Conservation (phyloP, 768 basidiomycete genomes). For the Psilocybe sp. region DNA sequence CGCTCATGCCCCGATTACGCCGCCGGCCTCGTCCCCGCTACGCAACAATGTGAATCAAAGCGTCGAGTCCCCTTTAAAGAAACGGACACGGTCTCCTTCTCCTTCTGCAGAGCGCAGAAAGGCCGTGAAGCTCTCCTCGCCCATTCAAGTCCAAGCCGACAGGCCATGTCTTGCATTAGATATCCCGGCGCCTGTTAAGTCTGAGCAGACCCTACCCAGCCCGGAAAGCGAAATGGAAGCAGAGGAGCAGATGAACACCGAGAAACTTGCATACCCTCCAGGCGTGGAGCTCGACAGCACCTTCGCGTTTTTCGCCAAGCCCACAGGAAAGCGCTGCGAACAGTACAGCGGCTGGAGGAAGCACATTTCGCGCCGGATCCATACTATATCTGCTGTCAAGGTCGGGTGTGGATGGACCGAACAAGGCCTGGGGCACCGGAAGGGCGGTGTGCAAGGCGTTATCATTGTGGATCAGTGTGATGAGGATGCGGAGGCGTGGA, state of each 20-base stretch:
- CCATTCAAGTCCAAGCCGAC: too few species aligned
- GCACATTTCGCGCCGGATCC: conserved; percentile 31
- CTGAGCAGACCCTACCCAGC: background rate
- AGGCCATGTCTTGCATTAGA: too few species aligned
- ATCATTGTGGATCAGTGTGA: conserved; percentile 34
- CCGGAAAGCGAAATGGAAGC: background rate
- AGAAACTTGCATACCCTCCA: background rate
- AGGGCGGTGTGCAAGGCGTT: conserved; percentile 25
- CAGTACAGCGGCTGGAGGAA: conserved; percentile 27
- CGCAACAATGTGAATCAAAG: background rate
- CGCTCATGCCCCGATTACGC: background rate
- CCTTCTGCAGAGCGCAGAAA: too few species aligned
- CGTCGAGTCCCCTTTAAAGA: too few species aligned
- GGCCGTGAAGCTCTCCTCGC: too few species aligned
- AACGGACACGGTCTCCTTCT: background rate
- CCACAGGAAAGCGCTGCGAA: conserved; percentile 13
- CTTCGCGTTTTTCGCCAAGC: background rate
- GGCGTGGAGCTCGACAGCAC: background rate
- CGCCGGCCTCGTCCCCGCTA: background rate
- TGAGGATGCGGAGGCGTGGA: conserved; percentile 6
- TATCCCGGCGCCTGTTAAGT: too few species aligned
- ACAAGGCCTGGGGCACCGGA: conserved; percentile 6
- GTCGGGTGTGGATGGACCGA: conserved; percentile 43
- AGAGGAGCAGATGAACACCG: background rate
- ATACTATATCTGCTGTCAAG: conserved; percentile 43